A percentile compares a stretch with the other conserved stretches of the same genome.
Conservation (phyloP, 2,329 filamentous ascomycete genomes). For the Claviceps pusilla region DNA sequence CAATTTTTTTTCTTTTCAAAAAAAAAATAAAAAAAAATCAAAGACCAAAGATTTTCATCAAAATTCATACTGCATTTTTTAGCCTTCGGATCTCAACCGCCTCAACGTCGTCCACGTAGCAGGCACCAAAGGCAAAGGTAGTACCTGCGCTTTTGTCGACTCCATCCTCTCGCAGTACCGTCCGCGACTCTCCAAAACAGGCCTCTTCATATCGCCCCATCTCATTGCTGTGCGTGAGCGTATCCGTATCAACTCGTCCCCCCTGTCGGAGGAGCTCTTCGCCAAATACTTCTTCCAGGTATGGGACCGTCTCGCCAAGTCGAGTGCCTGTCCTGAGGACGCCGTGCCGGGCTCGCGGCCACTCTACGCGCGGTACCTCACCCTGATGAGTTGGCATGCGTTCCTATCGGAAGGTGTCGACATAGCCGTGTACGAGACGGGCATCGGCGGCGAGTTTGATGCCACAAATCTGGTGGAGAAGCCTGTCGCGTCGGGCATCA, state of each 20-base stretch:
- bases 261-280: constrained; percentile 44
- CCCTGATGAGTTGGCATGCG: constrained; percentile 51
- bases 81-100: constrained; percentile 36
- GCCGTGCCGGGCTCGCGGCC: constrained; percentile 28
- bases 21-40: background rate
- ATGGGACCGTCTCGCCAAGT: constrained; percentile 39
- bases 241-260: constrained; percentile 45
- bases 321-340: constrained; percentile 18
- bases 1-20: background rate
- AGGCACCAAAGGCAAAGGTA: constrained; percentile 66
- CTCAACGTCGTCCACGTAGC: constrained; percentile 56
- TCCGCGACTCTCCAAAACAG: constrained; percentile 30
- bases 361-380: constrained; percentile 47
- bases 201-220: constrained; percentile 56
- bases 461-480: constrained; percentile 50
- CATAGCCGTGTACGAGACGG: constrained; percentile 49
- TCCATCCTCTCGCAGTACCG: constrained; percentile 44
- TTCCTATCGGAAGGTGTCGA: constrained; percentile 50
- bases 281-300: constrained; percentile 54
- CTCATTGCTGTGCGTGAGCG: constrained; percentile 52
- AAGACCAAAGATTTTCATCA: background rate
- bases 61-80: background rate
- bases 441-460: constrained; percentile 53
- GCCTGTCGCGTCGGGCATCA: constrained; percentile 46
- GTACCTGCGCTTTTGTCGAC: constrained; percentile 52